phyloP scores from a whole-genome alignment of 2,329 filamentous ascomycete species.

The Cadophora sp. region DNA sequence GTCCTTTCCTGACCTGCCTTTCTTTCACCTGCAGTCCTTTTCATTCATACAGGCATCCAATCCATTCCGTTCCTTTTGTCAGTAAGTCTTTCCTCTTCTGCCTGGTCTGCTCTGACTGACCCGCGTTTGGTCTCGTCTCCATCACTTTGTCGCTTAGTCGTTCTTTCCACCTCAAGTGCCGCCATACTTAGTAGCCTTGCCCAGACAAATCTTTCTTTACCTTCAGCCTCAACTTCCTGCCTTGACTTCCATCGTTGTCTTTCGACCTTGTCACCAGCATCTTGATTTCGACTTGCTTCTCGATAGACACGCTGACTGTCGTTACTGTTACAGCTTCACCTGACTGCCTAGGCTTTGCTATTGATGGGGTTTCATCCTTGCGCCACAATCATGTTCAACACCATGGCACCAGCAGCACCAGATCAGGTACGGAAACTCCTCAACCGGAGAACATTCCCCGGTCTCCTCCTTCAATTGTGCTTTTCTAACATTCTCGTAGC shows the following conservation, averaged over 20 bases:
- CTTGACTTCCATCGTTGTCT: background rate
- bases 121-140: background rate
- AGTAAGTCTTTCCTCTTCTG: background rate
- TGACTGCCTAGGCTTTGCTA: background rate
- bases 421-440: conserved; percentile 18
- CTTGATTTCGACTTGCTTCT: background rate
- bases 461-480: background rate
- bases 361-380: conserved; percentile 4
- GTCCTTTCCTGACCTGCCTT: background rate
- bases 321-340: conserved; percentile 15
- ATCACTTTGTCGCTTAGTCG: background rate
- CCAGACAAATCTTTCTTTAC: background rate
- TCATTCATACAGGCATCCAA: background rate
- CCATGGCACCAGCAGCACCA: conserved; percentile 24
- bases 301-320: conserved; percentile 12
- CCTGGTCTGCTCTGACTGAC: background rate
- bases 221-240: background rate
- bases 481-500: conserved; percentile 30
- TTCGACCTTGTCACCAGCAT: background rate
- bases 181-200: background rate
- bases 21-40: background rate
- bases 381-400: background rate
- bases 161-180: background rate
- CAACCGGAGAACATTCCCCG: background rate
- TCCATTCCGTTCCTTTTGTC: no score